Percentiles rank a stretch among this genome's conserved stretches.
These are phyloP conservation scores for Xylaria sp. DNA, from an alignment of 2,329 filamentous ascomycete species.

Conservation along the genomic window DNA sequence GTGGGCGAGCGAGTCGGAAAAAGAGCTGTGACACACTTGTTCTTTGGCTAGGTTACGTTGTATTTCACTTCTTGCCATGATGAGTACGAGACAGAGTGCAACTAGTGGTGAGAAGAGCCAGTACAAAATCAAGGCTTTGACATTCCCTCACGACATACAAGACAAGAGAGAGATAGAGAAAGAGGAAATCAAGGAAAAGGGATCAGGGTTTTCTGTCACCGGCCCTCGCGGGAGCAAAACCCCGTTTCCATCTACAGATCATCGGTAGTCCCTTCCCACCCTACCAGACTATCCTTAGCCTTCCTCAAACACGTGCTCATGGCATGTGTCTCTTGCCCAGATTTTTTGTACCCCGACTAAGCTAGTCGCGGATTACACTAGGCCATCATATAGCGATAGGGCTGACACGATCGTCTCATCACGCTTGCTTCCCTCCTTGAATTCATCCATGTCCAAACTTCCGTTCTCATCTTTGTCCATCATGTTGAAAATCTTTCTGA, in stretches of 20 bases:
- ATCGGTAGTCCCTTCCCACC: conserved; percentile 24
- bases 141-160: conserved; percentile 39
- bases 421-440: conserved; percentile 98
- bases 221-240: conserved; percentile 14
- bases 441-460: conserved; percentile 95
- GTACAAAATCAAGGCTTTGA: conserved; percentile 28
- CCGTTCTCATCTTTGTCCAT: conserved; percentile 99
- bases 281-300: conserved; percentile 19
- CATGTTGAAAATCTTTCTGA: conserved; percentile 98
- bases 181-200: conserved; percentile 22
- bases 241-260: conserved; percentile 28
- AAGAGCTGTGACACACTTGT: not conserved
- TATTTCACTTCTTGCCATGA: not conserved
- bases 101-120: conserved; percentile 12
- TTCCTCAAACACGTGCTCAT: conserved; percentile 1
- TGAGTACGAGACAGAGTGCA: not conserved
- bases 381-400: conserved; percentile 92
- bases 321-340: conserved; percentile 10
- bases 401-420: conserved; percentile 99
- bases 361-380: conserved; percentile 70
- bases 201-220: conserved; percentile 20
- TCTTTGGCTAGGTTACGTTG: not conserved
- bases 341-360: conserved; percentile 23
- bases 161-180: conserved; percentile 25
- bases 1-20: not conserved